These are phyloP conservation scores for Ustilago bromivora DNA, from an alignment of 1,284 basidiomycete species.

Conservation along the genomic window DNA sequence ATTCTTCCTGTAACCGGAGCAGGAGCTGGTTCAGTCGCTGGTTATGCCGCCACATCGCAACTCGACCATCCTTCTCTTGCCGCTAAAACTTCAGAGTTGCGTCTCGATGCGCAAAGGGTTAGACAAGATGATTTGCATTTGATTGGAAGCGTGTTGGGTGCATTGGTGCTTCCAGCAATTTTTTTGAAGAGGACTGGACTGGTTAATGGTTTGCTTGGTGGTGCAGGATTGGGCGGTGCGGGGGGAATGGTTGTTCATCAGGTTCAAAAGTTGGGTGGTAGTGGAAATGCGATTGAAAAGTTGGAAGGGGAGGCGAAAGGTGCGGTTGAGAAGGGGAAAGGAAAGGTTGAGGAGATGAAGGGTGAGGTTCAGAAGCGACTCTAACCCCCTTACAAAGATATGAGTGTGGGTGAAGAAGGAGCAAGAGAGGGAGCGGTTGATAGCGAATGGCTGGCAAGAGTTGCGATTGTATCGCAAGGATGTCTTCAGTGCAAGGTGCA, in stretches of 20 bases:
- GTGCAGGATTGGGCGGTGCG: constrained; percentile 61
- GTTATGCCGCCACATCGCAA: constrained; percentile 44
- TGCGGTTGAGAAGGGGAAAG: constrained; percentile 9
- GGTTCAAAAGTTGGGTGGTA: constrained; percentile 34
- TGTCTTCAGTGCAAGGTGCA: not conserved
- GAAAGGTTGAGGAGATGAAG: constrained; percentile 18
- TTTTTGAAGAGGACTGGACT: constrained; percentile 61
- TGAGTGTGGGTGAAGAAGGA: not conserved
- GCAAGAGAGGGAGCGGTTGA: not conserved
- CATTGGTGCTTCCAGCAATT: constrained; percentile 60
- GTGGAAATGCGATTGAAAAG: not conserved
- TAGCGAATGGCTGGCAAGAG: no score
- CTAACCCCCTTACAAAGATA: not conserved
- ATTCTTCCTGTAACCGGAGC: constrained; percentile 49
- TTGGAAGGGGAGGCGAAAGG: constrained; percentile 6
- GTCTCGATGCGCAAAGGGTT: constrained; percentile 44
- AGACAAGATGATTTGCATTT: constrained; percentile 64
- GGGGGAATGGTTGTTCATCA: constrained; percentile 55
- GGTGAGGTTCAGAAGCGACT: constrained; percentile 17
- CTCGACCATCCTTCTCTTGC: constrained; percentile 36
- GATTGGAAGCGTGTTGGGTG: constrained; percentile 62
- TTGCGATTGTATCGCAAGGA: not conserved
- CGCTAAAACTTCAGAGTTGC: constrained; percentile 16
- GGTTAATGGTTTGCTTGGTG: constrained; percentile 64
- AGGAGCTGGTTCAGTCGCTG: constrained; percentile 33